Percentiles rank a stretch among this genome's conserved stretches.
Conservation (phyloP, 257 asterid genomes). For the Misopates orontium region DNA sequence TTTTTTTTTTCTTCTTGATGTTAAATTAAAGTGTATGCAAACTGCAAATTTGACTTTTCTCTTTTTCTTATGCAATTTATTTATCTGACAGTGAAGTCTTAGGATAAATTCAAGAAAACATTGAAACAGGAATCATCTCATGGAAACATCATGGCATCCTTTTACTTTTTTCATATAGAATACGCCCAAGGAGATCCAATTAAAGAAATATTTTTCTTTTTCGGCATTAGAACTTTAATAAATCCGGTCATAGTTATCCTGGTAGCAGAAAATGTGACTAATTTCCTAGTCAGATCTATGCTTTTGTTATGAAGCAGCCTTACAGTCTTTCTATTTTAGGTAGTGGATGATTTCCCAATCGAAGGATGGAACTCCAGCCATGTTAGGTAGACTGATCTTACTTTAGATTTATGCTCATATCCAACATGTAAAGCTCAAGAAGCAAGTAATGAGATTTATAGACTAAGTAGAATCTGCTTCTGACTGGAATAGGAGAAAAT, state of each 20-base stretch:
- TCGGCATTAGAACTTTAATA: background rate
- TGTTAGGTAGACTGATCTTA: background rate
- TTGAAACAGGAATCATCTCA: background rate
- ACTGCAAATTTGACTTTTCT: constrained; percentile 14
- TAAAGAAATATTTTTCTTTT: background rate
- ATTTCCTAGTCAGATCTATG: background rate
- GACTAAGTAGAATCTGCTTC: background rate
- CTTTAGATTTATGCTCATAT: background rate
- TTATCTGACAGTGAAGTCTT: constrained; percentile 9
- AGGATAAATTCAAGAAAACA: background rate
- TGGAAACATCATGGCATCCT: background rate
- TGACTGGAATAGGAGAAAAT: background rate
- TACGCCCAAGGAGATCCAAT: background rate
- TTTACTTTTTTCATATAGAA: background rate
- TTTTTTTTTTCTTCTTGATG: constrained; percentile 8
- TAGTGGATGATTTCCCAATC: constrained; percentile 1
- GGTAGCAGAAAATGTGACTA: background rate
- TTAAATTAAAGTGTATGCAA: constrained; percentile 2
- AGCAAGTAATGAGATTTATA: background rate
- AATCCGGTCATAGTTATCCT: too few species aligned
- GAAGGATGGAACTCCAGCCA: background rate
- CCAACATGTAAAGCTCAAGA: background rate
- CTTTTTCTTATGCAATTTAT: constrained; percentile 15
- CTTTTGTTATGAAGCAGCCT: background rate
- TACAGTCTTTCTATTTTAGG: background rate